phyloP scores from a whole-genome alignment of 2,329 filamentous ascomycete genomes.

The Alternaria ventricosa region DNA sequence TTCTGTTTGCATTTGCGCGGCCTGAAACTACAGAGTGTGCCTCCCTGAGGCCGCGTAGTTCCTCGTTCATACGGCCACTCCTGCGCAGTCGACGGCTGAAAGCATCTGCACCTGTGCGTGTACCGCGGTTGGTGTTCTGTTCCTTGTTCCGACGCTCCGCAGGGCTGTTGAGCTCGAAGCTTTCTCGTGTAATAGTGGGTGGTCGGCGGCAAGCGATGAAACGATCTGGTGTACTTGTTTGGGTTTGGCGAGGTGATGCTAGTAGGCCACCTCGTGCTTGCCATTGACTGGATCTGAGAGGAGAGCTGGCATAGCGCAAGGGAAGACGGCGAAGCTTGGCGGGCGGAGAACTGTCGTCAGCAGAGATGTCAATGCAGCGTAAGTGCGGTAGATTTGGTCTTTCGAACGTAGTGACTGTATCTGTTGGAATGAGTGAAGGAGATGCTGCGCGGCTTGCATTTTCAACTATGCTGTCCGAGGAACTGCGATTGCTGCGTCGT shows the following conservation, averaged over 20 bases:
- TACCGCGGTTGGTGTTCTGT: constrained; percentile 56
- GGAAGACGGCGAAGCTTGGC: constrained; percentile 20
- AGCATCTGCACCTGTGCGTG: constrained; percentile 57
- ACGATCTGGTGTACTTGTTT: constrained; percentile 59
- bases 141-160: constrained; percentile 53
- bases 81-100: constrained; percentile 56
- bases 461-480: constrained; percentile 13
- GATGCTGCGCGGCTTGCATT: not conserved
- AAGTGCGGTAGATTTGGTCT: not conserved
- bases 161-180: constrained; percentile 61
- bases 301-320: constrained; percentile 35
- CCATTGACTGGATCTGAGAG: constrained; percentile 44
- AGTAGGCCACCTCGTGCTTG: constrained; percentile 31
- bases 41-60: constrained; percentile 41
- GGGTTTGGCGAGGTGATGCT: constrained; percentile 23
- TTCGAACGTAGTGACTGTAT: not conserved
- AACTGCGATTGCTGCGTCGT: constrained; percentile 6
- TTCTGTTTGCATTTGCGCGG: constrained; percentile 24
- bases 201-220: constrained; percentile 62
- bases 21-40: constrained; percentile 37
- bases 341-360: not conserved
- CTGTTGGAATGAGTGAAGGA: not conserved
- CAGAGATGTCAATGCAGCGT: not conserved
- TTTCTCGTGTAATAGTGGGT: constrained; percentile 52
- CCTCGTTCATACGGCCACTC: constrained; percentile 41